Percentiles rank a stretch among this genome's conserved stretches.
phyloP scores from a whole-genome alignment of 2,329 filamentous ascomycete species.

The Talaromyces sp. region DNA sequence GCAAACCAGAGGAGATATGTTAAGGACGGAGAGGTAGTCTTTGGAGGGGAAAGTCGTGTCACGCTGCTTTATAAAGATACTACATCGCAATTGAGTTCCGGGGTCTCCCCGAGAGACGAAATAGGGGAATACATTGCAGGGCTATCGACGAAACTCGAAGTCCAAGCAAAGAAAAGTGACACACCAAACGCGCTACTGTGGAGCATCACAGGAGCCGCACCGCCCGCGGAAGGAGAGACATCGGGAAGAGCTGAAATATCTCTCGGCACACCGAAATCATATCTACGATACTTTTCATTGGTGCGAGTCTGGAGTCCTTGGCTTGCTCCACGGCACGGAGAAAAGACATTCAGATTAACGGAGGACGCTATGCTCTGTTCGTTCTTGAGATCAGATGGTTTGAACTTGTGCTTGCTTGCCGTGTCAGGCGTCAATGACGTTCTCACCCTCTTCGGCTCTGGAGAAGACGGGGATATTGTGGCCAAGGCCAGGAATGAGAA shows the following conservation, averaged over 20 bases:
- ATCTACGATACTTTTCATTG: conserved; percentile 74
- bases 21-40: conserved; percentile 43
- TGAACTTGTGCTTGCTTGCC: conserved; percentile 72
- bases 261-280: conserved; percentile 62
- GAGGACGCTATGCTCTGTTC: conserved; percentile 75
- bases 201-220: conserved; percentile 55
- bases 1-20: conserved; percentile 40
- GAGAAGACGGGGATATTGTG: conserved; percentile 61
- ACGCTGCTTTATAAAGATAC: not conserved
- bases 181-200: conserved; percentile 41
- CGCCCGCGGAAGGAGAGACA: conserved; percentile 50
- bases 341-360: conserved; percentile 61
- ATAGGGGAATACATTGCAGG: conserved; percentile 34
- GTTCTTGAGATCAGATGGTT: conserved; percentile 68
- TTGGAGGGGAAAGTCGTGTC: conserved; percentile 27
- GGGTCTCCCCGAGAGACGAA: conserved; percentile 20
- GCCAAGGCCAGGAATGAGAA: conserved; percentile 71
- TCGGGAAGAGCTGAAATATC: conserved; percentile 56
- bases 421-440: conserved; percentile 71
- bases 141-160: conserved; percentile 32
- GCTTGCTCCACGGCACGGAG: conserved; percentile 84
- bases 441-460: conserved; percentile 64
- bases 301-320: conserved; percentile 77
- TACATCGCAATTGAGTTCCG: conserved; percentile 3
- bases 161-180: conserved; percentile 38